These are phyloP conservation scores for Carex parvula DNA, from an alignment of 176 grass and related monocot genomes.

Conservation along the genomic window DNA sequence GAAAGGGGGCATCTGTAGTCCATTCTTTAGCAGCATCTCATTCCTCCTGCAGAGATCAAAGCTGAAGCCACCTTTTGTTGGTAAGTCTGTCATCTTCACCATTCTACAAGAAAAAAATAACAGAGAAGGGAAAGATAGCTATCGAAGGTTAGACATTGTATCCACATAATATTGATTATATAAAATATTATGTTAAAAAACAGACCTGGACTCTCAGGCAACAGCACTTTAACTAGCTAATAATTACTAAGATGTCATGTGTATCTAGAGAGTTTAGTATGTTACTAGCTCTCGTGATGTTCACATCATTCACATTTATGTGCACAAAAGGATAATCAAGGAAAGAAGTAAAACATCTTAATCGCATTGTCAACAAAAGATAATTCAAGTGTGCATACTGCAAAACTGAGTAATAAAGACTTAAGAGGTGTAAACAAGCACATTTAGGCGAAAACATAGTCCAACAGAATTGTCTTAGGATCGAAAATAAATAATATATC, in stretches of 20 bases:
- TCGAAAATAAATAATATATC: not conserved
- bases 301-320: not conserved
- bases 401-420: not conserved
- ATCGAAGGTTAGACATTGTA: not conserved
- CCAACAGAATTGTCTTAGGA: not conserved
- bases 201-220: not conserved
- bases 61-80: slow-evolving; percentile 78
- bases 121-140: not conserved
- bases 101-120: slow-evolving; percentile 39
- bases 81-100: slow-evolving; percentile 50
- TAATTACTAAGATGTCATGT: not conserved
- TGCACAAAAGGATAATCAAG: not conserved
- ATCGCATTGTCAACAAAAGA: too few species aligned
- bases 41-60: slow-evolving; percentile 72
- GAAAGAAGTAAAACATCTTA: not conserved
- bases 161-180: not conserved
- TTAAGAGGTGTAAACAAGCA: too few species aligned
- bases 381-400: not conserved
- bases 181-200: not conserved
- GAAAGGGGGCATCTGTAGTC: slow-evolving; percentile 51
- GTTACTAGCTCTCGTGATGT: not conserved
- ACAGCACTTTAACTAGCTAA: not conserved
- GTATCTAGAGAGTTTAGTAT: not conserved
- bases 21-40: slow-evolving; percentile 57
- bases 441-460: not conserved